phyloP scores from a whole-genome alignment of 2,329 filamentous ascomycete genomes.

The Canariomyces notabilis region DNA sequence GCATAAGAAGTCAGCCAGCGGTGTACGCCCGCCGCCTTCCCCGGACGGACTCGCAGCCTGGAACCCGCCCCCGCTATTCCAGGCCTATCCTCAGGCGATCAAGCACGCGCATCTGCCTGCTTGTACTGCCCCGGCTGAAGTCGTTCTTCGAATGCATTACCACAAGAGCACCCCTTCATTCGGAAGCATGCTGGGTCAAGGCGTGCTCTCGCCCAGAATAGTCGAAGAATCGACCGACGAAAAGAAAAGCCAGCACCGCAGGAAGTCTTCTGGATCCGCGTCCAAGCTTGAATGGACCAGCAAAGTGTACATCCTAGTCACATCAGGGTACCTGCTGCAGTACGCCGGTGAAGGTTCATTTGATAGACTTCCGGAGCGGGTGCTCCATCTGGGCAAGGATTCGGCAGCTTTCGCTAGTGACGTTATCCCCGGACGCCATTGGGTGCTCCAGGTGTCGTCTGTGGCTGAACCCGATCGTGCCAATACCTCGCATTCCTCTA shows the following conservation, averaged over 20 bases:
- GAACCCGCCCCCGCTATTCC: conserved; percentile 73
- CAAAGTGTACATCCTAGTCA: conserved; percentile 68
- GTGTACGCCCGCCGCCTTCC: conserved; percentile 20
- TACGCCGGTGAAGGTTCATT: conserved; percentile 66
- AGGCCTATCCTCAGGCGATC: conserved; percentile 79
- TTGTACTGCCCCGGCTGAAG: conserved; percentile 63
- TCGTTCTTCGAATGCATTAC: conserved; percentile 58
- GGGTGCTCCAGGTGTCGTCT: conserved; percentile 72
- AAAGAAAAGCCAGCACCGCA: conserved; percentile 44
- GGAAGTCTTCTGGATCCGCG: conserved; percentile 36
- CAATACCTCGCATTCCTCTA: conserved; percentile 48
- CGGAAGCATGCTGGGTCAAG: conserved; percentile 32
- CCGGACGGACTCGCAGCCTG: conserved; percentile 40
- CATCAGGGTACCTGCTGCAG: conserved; percentile 68
- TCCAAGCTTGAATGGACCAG: conserved; percentile 59
- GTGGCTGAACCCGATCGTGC: conserved; percentile 55
- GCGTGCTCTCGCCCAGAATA: conserved; percentile 22
- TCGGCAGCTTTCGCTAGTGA: conserved; percentile 79
- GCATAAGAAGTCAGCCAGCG: conserved; percentile 26
- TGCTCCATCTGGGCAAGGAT: conserved; percentile 65
- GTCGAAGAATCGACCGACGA: conserved; percentile 28
- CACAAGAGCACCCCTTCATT: conserved; percentile 40
- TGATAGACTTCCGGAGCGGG: conserved; percentile 68
- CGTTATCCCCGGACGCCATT: conserved; percentile 72
- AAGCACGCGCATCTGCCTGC: conserved; percentile 68